Evolutionary conservation across 139 green algal genomes (phyloP), one percentile per base, ranked within the genome.

Genomic region (Auxenochlorella pyrenoidosa): DNA sequence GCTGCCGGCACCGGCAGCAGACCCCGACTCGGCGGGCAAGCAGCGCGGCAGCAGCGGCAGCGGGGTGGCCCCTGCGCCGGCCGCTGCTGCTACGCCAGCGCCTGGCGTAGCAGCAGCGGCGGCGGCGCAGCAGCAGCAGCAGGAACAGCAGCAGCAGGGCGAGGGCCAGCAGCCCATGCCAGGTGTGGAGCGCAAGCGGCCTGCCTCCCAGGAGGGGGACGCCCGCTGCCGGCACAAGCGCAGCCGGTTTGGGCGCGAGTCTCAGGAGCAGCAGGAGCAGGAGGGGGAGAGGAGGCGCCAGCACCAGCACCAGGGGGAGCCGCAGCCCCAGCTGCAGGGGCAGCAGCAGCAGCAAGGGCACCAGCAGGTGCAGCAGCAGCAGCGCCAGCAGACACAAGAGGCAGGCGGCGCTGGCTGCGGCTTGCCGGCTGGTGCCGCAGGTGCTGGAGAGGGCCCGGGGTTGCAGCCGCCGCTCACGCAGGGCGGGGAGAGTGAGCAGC

Each of bases 231-330:
- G 63, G 30, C 43, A 63, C 30, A 81, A 81, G 75, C 75, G 75
- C 75, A 81, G 75, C 75, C 75, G 75, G 0, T 81, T 81, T 63
- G 75, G 36, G 43, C 43, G 75, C 24, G 75, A 63, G 43, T 81
- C 75, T 15, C 75, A 81, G 75, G 75, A 81, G 75, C 75, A 81
- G 75, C 43, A 81, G 75, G 43, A 81, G 76, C 76, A 81, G 75
- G 43, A 81, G 51, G 16, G 63, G 75, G 24, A 63, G 75, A 41
- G 44, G 26, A 26, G 22, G 73, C 22, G 34, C 44, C 47, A 44
- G 76, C 76, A 70, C 32, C 47, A 36, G 76, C 47, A 63, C 54
- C 54, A 63, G 54, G 15, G 22, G 54, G 3, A 22, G 34, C 73
- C 15, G 73, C 73, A 40, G 73, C 54, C 26, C 30, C 28, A 63